A percentile compares a stretch with the other conserved stretches of the same genome.
Evolutionary conservation across 108 stramenopile species (phyloP).

Genomic region (Seminavis robusta): DNA sequence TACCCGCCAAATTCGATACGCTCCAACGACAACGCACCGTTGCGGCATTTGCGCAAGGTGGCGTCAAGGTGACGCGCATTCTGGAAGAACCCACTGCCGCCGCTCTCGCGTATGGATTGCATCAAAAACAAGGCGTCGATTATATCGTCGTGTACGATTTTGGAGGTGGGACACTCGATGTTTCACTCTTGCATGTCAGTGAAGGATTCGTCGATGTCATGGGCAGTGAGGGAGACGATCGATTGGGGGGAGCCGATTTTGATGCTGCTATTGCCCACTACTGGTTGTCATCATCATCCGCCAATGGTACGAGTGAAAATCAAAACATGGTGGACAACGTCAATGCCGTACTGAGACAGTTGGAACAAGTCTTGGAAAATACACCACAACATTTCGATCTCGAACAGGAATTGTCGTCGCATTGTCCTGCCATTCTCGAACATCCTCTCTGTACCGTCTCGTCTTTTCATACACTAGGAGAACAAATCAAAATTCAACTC

Average conservation of each 20-base stretch:
- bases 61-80: conserved; percentile 80
- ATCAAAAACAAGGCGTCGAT: conserved; percentile 90
- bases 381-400: conserved; percentile 20
- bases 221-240: conserved; percentile 91
- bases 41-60: conserved; percentile 75
- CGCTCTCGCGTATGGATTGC: conserved; percentile 94
- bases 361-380: conserved; percentile 7
- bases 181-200: conserved; percentile 87
- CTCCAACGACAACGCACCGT: conserved; percentile 79
- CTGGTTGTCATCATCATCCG: no score
- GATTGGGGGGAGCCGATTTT: conserved; percentile 88
- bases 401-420: conserved; percentile 45
- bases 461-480: conserved; percentile 80
- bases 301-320: no score
- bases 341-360: not conserved
- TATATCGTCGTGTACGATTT: conserved; percentile 97
- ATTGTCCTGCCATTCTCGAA: conserved; percentile 46
- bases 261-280: conserved; percentile 79
- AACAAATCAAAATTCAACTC: conserved; percentile 73
- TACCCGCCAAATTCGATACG: conserved; percentile 94
- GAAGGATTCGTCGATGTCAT: conserved; percentile 93
- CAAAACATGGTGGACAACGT: not conserved
- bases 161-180: conserved; percentile 96
- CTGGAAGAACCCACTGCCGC: conserved; percentile 95
- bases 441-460: conserved; percentile 66